phyloP scores from a whole-genome alignment of 2,329 filamentous ascomycete species.

The Nannizziopsis arthrosporioides region DNA sequence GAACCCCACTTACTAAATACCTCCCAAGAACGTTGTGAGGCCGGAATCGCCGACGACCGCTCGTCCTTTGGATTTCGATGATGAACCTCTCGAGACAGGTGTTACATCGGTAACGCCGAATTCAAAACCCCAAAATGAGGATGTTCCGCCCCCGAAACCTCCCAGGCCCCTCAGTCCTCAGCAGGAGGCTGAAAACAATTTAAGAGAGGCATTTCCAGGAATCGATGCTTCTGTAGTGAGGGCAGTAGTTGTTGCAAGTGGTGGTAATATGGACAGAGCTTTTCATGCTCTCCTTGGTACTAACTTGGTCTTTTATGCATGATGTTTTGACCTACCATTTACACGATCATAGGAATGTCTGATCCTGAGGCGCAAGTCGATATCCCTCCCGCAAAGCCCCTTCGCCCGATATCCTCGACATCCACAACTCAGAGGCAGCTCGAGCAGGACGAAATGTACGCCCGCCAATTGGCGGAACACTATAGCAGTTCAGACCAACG shows the following conservation, averaged over 20 bases:
- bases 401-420: slow-evolving; percentile 53
- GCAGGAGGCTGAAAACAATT: slow-evolving; percentile 73
- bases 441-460: slow-evolving; percentile 82
- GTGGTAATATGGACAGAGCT: slow-evolving; percentile 77
- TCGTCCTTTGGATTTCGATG: slow-evolving; percentile 46
- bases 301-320: slow-evolving; percentile 16
- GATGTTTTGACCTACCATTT: slow-evolving; percentile 1
- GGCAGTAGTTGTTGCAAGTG: slow-evolving; percentile 75
- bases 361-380: slow-evolving; percentile 61
- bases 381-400: slow-evolving; percentile 63
- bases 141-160: slow-evolving; percentile 55
- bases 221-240: slow-evolving; percentile 73
- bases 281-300: slow-evolving; percentile 86
- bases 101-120: slow-evolving; percentile 19
- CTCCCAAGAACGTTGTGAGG: slow-evolving; percentile 21
- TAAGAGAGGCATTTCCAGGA: slow-evolving; percentile 85
- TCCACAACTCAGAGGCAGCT: slow-evolving; percentile 62
- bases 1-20: not conserved
- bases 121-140: slow-evolving; percentile 18
- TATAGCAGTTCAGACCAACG: slow-evolving; percentile 47
- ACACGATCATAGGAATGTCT: slow-evolving; percentile 52
- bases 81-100: slow-evolving; percentile 40
- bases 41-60: slow-evolving; percentile 46
- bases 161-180: slow-evolving; percentile 69
- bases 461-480: slow-evolving; percentile 83